Conservation (phyloP, 1,284 basidiomycete genomes). For the Paramarasmius palmivorus region DNA sequence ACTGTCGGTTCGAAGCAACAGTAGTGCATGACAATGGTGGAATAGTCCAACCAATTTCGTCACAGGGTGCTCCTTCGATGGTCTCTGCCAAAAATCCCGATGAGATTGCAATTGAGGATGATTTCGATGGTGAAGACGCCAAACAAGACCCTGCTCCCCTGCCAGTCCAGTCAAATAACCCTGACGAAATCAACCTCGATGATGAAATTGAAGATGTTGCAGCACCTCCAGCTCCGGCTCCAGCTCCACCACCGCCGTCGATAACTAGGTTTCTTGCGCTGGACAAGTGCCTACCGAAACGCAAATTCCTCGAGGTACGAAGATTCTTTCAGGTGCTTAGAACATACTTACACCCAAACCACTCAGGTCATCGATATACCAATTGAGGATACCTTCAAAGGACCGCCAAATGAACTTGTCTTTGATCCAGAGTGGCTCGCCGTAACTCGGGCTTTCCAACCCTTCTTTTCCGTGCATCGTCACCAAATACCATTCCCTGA, state of each 20-base stretch:
- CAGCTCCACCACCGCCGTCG: constrained; percentile 24
- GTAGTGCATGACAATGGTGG: constrained; percentile 49
- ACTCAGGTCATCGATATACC: constrained; percentile 65
- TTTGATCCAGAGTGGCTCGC: constrained; percentile 95
- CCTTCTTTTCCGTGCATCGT: constrained; percentile 62
- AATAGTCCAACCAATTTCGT: not conserved
- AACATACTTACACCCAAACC: constrained; percentile 7
- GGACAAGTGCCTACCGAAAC: constrained; percentile 86
- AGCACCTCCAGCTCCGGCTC: constrained; percentile 32
- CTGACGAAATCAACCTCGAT: constrained; percentile 71
- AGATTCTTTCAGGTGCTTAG: constrained; percentile 14
- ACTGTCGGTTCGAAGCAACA: constrained; percentile 79
- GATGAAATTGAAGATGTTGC: constrained; percentile 56
- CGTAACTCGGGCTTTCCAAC: constrained; percentile 85
- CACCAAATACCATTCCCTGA: constrained; percentile 58
- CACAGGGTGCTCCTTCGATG: constrained; percentile 13
- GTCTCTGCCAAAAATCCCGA: constrained; percentile 61
- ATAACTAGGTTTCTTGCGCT: constrained; percentile 86
- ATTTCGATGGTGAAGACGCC: constrained; percentile 21
- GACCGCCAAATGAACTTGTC: constrained; percentile 41
- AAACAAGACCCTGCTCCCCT: not conserved
- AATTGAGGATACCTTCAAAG: constrained; percentile 5
- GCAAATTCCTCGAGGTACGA: constrained; percentile 80
- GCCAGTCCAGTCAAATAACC: constrained; percentile 40
- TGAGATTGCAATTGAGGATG: constrained; percentile 66